Evolutionary conservation across 805 yeast genomes (phyloP), one percentile per base, ranked within the genome.

Genomic region (Kluyveromyces dobzhanskii): DNA sequence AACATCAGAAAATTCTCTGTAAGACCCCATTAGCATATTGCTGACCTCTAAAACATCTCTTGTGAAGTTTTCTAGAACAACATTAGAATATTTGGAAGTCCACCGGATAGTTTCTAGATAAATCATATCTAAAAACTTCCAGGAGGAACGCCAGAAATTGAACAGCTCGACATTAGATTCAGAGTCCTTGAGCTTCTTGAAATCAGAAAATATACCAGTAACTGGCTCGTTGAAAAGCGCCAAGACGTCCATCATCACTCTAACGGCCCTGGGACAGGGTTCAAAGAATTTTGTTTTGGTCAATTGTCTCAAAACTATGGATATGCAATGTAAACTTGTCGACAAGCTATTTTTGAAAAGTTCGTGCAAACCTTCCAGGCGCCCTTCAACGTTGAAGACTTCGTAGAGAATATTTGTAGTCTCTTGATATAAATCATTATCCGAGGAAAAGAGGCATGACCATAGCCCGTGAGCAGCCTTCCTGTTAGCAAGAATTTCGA

Each of bases 21-120:
- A 82, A 2, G 88, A 75, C 40, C 72, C 78, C n/a, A 88, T 56
- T 25, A 88, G 62, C 2, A 69, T 58, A 44, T 80, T 78, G 42
- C 94, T 80, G 24, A 85, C 66, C 48, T 88, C 96, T 37, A 90
- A 67, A 0, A 85, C 79, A 53, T 86, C 95, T 56, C 94, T 73
- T 2, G 96, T 84, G 49, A 86, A 88, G 41, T 87, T 94, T 31
- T 80, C 72, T 49, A 85, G 65, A 36, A 71, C 72, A 0, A 69
- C 65, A 16, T 73, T 65, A 21, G 73, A 73, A 49, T 77, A 80
- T 27, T 64, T 60, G 2, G 69, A 60, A 0, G 96, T 86, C 98
- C 98, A 90, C 3, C 57, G 57, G 11, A 83, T 62, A 1, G 94
- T 85, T 40, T 74, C 71, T 30, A 67, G 65, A 47, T 83, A 85